Conservation (phyloP, 345 rosid genomes). For the Salix suchowensis region DNA sequence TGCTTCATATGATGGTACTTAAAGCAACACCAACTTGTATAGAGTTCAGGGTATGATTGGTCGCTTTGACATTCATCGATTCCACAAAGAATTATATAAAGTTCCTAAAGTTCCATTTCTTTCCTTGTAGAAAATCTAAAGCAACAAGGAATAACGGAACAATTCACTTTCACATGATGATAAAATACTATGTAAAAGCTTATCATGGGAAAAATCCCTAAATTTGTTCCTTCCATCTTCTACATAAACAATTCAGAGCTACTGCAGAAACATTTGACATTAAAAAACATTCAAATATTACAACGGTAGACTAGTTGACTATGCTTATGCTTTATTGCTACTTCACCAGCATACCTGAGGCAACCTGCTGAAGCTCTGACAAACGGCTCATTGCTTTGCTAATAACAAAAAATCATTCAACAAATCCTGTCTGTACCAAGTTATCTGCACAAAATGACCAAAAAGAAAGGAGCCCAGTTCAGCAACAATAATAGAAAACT, state of each 20-base stretch:
- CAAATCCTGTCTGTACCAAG: slow-evolving; percentile 16
- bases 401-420: slow-evolving; percentile 41
- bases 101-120: neutral
- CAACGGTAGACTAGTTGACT: neutral
- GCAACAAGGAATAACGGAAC: neutral
- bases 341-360: slow-evolving; percentile 44
- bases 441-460: slow-evolving; percentile 11
- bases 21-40: neutral
- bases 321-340: neutral
- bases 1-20: neutral
- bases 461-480: neutral
- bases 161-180: neutral
- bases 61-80: neutral
- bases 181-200: neutral
- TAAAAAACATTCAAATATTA: neutral
- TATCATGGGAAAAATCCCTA: neutral
- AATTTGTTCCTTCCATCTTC: neutral
- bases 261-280: neutral
- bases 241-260: neutral
- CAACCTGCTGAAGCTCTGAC: slow-evolving; percentile 41
- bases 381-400: slow-evolving; percentile 54
- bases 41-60: neutral
- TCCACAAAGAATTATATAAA: neutral
- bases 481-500: neutral
- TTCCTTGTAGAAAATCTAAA: neutral